A percentile compares a stretch with the other conserved stretches of the same genome.
Conservation (phyloP, 768 basidiomycete species). For the Tubosaeta sp. region DNA sequence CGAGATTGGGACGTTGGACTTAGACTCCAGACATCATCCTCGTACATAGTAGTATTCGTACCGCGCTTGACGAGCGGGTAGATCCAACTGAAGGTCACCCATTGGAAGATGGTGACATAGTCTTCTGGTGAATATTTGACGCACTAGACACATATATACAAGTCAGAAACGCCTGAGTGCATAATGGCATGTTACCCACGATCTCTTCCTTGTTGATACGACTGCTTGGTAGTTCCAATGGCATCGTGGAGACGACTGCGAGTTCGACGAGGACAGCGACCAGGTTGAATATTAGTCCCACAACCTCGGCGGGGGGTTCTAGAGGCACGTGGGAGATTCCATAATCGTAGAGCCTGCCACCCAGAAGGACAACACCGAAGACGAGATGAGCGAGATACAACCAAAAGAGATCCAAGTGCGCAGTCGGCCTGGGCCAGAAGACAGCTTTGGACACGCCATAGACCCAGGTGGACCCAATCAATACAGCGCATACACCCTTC, state of each 20-base stretch:
- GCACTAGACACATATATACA: conserved; percentile 13
- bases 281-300: conserved; percentile 39
- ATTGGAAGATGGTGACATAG: conserved; percentile 66
- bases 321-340: conserved; percentile 40
- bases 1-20: conserved; percentile 66
- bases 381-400: conserved; percentile 51
- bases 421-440: conserved; percentile 48
- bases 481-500: conserved; percentile 38
- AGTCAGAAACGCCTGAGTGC: not conserved
- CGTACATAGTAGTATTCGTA: conserved; percentile 52
- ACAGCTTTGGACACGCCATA: conserved; percentile 59
- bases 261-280: conserved; percentile 41
- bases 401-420: conserved; percentile 59
- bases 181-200: conserved; percentile 38
- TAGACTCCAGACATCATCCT: conserved; percentile 68
- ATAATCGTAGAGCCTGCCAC: conserved; percentile 51
- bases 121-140: conserved; percentile 55
- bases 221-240: conserved; percentile 58
- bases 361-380: conserved; percentile 45
- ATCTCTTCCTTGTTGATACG: conserved; percentile 52
- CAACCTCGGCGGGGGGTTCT: conserved; percentile 29
- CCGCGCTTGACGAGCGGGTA: conserved; percentile 57
- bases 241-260: conserved; percentile 54
- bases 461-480: conserved; percentile 58
- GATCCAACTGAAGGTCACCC: conserved; percentile 73